Percentiles rank a stretch among this genome's conserved stretches.
phyloP scores from a whole-genome alignment of 441 rosid genomes.

The Gossypium davidsonii region DNA sequence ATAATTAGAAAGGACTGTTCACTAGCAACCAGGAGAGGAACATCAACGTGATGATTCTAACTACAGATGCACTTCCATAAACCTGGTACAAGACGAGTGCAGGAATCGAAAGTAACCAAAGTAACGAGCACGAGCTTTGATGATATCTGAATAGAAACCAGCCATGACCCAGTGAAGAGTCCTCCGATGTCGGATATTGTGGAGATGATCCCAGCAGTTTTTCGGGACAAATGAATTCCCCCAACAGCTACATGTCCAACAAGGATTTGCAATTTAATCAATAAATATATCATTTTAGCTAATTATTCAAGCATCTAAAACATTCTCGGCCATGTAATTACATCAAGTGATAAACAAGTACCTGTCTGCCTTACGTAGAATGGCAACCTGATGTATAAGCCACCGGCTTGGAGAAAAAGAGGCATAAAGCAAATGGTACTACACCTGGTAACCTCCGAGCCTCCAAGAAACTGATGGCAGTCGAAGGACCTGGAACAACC shows the following conservation, averaged over 20 bases:
- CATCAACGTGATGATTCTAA: constrained; percentile 54
- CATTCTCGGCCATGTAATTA: not conserved
- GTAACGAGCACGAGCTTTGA: constrained; percentile 74
- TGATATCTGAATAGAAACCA: constrained; percentile 65
- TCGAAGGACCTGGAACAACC: constrained; percentile 27
- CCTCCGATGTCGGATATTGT: constrained; percentile 79
- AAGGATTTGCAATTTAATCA: not conserved
- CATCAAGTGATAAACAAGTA: constrained; percentile 20
- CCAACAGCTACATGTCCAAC: constrained; percentile 57
- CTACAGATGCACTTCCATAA: constrained; percentile 62
- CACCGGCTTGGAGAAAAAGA: constrained; percentile 84
- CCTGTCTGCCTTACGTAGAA: constrained; percentile 87
- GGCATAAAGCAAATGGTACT: constrained; percentile 70
- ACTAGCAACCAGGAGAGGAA: constrained; percentile 69
- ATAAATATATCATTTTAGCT: constrained; percentile 4
- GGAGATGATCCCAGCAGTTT: constrained; percentile 79
- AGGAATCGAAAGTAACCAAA: constrained; percentile 61
- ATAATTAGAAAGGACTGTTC: constrained; percentile 83
- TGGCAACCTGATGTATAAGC: constrained; percentile 92
- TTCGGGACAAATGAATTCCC: constrained; percentile 68
- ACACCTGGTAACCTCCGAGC: constrained; percentile 88
- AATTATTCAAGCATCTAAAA: constrained; percentile 6
- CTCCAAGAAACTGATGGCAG: constrained; percentile 70
- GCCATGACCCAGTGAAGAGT: constrained; percentile 75
- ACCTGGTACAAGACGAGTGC: constrained; percentile 59